These are phyloP conservation scores for Viola odorata DNA, from an alignment of 345 rosid species.

Conservation along the genomic window DNA sequence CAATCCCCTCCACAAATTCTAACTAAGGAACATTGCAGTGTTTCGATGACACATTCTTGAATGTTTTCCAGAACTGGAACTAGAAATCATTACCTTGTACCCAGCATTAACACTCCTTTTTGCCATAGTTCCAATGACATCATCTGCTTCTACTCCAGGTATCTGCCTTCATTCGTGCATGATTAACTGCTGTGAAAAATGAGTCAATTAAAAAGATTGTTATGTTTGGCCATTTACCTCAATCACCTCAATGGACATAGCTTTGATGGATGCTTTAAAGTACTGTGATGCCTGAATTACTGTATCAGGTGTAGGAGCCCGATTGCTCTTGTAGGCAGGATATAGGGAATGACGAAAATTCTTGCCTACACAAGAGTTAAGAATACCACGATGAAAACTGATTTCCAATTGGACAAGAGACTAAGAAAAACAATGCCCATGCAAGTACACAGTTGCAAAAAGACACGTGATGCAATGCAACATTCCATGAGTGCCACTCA, in stretches of 20 bases:
- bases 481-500: neutral
- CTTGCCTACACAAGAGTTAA: conserved; percentile 41
- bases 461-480: neutral
- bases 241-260: conserved; percentile 88
- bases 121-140: conserved; percentile 94
- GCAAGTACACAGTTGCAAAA: neutral
- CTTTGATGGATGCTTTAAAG: conserved; percentile 91
- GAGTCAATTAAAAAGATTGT: conserved; percentile 7
- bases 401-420: conserved; percentile 8
- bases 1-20: too few species aligned
- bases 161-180: conserved; percentile 48
- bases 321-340: conserved; percentile 84
- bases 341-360: conserved; percentile 86
- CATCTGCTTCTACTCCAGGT: conserved; percentile 99
- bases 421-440: neutral
- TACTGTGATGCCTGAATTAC: conserved; percentile 90
- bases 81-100: conserved; percentile 48
- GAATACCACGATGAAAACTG: neutral
- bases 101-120: conserved; percentile 74
- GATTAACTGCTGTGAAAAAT: conserved; percentile 21
- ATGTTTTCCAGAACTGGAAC: conserved; percentile 4
- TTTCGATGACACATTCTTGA: neutral
- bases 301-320: conserved; percentile 95
- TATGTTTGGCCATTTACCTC: conserved; percentile 53
- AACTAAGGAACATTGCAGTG: too few species aligned